Conservation (phyloP, 208 protist species). For the Trichomonas vaginalis region DNA sequence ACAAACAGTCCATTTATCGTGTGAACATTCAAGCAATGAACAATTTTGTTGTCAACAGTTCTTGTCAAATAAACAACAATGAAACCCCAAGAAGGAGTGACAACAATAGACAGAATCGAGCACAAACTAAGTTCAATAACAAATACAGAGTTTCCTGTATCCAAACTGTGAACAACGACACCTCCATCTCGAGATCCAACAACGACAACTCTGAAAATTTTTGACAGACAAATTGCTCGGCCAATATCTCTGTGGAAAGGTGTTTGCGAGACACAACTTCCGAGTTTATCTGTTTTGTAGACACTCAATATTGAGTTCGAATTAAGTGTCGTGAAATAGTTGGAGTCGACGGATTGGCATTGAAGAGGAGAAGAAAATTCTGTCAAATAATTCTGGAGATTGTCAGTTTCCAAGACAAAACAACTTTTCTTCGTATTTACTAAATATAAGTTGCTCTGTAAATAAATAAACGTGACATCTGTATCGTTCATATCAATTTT, state of each 20-base stretch:
- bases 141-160: neutral
- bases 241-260: neutral
- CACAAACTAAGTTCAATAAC: neutral
- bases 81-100: neutral
- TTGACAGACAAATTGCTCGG: neutral
- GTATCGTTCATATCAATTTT: no score
- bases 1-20: neutral
- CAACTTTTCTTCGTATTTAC: no score
- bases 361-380: no score
- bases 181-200: neutral
- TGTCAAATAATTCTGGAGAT: no score
- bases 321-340: no score
- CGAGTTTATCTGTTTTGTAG: no score
- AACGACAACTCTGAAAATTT: neutral
- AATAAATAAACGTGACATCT: no score
- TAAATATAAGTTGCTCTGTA: no score
- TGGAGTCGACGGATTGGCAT: no score
- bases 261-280: neutral
- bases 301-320: no score
- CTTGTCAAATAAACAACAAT: neutral
- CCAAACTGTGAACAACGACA: neutral
- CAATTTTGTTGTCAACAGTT: neutral
- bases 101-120: neutral
- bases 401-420: no score
- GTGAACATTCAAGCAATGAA: neutral